These are phyloP conservation scores for Fusarium subglutinans DNA, from an alignment of 2,329 filamentous ascomycete genomes.

Conservation along the genomic window DNA sequence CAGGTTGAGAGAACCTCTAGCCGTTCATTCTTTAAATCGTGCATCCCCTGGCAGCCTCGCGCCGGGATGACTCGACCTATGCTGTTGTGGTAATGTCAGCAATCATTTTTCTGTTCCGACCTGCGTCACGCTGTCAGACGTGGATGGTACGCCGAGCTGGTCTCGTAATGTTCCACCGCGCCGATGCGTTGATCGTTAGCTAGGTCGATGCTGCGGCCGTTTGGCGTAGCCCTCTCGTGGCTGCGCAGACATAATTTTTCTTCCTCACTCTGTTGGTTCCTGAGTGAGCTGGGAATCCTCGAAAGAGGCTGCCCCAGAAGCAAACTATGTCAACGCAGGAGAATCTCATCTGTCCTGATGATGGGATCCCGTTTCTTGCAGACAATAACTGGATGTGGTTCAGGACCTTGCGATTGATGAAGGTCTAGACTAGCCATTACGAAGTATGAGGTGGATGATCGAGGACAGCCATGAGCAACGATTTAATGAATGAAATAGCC, in stretches of 20 bases:
- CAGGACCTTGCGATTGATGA: slow-evolving; percentile 41
- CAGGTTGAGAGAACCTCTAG: slow-evolving; percentile 44
- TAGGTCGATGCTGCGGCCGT: slow-evolving; percentile 65
- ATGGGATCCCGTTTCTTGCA: slow-evolving; percentile 40
- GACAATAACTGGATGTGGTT: slow-evolving; percentile 45
- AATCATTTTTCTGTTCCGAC: slow-evolving; percentile 41
- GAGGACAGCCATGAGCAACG: slow-evolving; percentile 38
- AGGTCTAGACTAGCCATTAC: slow-evolving; percentile 48
- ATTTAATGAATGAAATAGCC: slow-evolving; percentile 30
- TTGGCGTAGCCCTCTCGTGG: slow-evolving; percentile 47
- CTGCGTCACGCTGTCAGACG: slow-evolving; percentile 42
- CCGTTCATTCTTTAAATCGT: slow-evolving; percentile 49
- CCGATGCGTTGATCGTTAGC: slow-evolving; percentile 47
- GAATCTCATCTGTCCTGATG: slow-evolving; percentile 31
- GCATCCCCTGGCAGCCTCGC: slow-evolving; percentile 41
- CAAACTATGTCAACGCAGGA: slow-evolving; percentile 33
- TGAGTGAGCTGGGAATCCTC: slow-evolving; percentile 40
- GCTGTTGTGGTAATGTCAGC: slow-evolving; percentile 46
- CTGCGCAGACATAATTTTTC: slow-evolving; percentile 40
- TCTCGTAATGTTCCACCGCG: slow-evolving; percentile 47
- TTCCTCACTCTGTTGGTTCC: slow-evolving; percentile 45
- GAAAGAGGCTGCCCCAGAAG: slow-evolving; percentile 21
- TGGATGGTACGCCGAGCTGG: slow-evolving; percentile 56
- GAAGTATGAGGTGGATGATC: slow-evolving; percentile 36
- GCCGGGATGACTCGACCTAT: slow-evolving; percentile 44